Evolutionary conservation across 306 rosid species (phyloP).

Genomic region (Sechiopsis laciniata): DNA sequence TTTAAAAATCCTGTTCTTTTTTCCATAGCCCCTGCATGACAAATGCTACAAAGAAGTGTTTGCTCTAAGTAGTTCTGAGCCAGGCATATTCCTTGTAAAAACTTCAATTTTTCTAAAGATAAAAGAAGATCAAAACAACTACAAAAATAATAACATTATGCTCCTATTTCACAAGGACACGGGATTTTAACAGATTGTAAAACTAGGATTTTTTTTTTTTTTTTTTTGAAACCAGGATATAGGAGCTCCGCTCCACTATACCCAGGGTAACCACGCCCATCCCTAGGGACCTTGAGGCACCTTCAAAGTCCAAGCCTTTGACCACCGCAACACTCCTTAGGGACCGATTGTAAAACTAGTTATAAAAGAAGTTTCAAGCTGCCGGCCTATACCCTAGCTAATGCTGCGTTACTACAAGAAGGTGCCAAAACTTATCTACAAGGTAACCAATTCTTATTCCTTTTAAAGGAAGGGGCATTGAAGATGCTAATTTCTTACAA

Average conservation of each 20-base stretch:
- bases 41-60: not conserved
- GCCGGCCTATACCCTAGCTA: not conserved
- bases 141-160: not conserved
- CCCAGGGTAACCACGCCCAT: too few species aligned
- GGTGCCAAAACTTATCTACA: constrained; percentile 13
- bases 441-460: constrained; percentile 21
- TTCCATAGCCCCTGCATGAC: not conserved
- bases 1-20: not conserved
- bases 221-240: too few species aligned
- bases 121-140: not conserved
- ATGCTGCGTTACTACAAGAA: not conserved
- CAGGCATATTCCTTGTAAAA: not conserved
- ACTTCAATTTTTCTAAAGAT: not conserved
- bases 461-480: not conserved
- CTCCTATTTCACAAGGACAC: not conserved
- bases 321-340: too few species aligned
- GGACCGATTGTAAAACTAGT: not conserved
- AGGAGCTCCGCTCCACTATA: too few species aligned
- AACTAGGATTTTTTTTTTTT: too few species aligned
- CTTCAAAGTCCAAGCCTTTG: too few species aligned
- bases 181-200: not conserved
- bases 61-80: not conserved
- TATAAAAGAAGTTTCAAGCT: not conserved
- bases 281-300: too few species aligned
- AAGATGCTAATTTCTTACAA: not conserved